phyloP scores from a whole-genome alignment of 129 eudicot genomes.

The Escallonia rubra region DNA sequence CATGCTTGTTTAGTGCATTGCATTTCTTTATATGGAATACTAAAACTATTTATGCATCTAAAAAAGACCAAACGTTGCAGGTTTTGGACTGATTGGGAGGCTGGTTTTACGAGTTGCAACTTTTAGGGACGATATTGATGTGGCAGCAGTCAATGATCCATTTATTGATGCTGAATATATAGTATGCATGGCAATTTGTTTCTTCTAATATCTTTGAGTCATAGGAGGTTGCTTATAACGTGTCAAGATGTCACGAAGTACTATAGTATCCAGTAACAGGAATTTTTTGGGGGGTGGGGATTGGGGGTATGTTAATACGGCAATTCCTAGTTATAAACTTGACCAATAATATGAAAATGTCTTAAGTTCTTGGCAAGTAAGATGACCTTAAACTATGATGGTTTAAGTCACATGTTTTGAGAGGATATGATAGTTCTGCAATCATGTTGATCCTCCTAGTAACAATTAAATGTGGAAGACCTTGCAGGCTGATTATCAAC shows the following conservation, averaged over 20 bases:
- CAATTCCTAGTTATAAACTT: background rate
- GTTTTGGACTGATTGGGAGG: constrained; percentile 98
- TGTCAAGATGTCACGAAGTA: background rate
- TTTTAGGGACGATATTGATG: constrained; percentile 90
- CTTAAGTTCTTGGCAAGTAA: background rate
- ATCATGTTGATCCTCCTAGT: background rate
- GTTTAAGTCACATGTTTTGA: too few relatives aligned
- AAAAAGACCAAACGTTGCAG: constrained; percentile 21
- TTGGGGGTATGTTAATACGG: background rate
- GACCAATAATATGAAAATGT: background rate
- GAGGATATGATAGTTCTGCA: background rate
- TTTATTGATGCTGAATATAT: constrained; percentile 87
- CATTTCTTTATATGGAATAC: background rate
- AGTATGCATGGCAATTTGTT: constrained; percentile 34
- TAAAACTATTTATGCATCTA: background rate
- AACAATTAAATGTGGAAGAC: background rate
- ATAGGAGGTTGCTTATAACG: background rate
- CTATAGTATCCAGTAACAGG: background rate
- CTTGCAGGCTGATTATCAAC: too few relatives aligned
- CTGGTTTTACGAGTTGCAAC: constrained; percentile 83
- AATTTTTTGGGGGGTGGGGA: background rate
- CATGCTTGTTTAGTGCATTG: background rate
- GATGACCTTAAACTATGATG: too few relatives aligned
- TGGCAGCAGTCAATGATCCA: constrained; percentile 95
- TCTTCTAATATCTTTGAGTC: background rate